Evolutionary conservation across 2,329 filamentous ascomycete species (phyloP).

Genomic region (Pseudogymnoascus sp.): DNA sequence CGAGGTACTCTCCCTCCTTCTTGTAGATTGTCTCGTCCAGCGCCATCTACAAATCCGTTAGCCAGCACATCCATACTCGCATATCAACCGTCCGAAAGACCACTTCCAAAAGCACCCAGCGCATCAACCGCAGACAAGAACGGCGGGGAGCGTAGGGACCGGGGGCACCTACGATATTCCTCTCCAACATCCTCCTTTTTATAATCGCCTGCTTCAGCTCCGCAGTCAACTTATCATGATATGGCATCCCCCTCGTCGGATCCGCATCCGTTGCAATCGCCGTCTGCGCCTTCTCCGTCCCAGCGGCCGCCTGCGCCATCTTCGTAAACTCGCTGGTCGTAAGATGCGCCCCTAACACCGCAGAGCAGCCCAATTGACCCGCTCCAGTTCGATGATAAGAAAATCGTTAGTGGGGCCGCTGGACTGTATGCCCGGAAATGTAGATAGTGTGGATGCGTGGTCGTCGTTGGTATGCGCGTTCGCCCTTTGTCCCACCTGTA

Average conservation of each 20-base stretch:
- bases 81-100: background rate
- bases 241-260: constrained; percentile 18
- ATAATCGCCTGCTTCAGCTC: constrained; percentile 24
- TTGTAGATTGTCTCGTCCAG: constrained; percentile 73
- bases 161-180: constrained; percentile 41
- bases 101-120: background rate
- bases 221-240: constrained; percentile 24
- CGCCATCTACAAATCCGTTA: constrained; percentile 30
- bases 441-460: background rate
- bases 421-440: background rate
- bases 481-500: background rate
- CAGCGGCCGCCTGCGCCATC: background rate
- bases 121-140: background rate
- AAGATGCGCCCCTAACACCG: background rate
- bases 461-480: background rate
- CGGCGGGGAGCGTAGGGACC: background rate
- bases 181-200: constrained; percentile 35
- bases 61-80: constrained; percentile 13
- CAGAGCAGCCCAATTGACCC: background rate
- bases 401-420: background rate
- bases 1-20: constrained; percentile 80
- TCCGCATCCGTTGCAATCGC: constrained; percentile 6
- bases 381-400: background rate
- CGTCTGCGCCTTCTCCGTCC: background rate
- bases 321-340: background rate